Conservation (phyloP, 345 rosid species). For the Aquilaria malaccensis region DNA sequence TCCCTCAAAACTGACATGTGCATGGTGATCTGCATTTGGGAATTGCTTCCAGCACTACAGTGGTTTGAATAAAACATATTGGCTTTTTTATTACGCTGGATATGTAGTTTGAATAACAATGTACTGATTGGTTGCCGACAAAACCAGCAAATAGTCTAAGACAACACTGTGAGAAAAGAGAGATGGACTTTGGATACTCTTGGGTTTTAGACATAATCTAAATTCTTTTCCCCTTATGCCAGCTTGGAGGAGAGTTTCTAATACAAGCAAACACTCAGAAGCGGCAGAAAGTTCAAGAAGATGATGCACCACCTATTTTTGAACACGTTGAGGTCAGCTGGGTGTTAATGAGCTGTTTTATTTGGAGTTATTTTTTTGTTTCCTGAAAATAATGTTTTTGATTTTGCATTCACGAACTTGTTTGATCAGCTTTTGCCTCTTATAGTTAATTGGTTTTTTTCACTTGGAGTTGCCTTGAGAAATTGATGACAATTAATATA, state of each 20-base stretch:
- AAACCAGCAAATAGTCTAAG: too few relatives aligned
- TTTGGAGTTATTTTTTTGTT: not conserved
- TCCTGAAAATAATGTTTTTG: not conserved
- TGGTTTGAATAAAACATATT: too few relatives aligned
- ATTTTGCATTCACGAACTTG: not conserved
- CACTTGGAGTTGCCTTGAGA: not conserved
- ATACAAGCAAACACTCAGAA: conserved; percentile 90
- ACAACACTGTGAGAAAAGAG: too few relatives aligned
- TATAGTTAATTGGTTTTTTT: not conserved
- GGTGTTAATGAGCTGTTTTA: conserved; percentile 1
- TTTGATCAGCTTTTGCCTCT: not conserved
- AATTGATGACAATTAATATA: conserved; percentile 9
- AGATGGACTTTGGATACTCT: not conserved
- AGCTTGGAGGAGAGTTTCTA: conserved; percentile 80
- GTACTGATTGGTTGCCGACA: too few relatives aligned
- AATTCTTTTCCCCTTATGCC: conserved; percentile 10
- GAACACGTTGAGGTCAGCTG: conserved; percentile 58
- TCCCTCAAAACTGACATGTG: too few relatives aligned
- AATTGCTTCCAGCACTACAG: too few relatives aligned
- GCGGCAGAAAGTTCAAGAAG: conserved; percentile 65
- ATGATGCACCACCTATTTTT: conserved; percentile 34
- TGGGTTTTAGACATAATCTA: not conserved
- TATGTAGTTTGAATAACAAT: too few relatives aligned
- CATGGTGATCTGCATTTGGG: too few relatives aligned
- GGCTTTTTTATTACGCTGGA: too few relatives aligned